Percentiles rank a stretch among this genome's conserved stretches.
These are phyloP conservation scores for Medicago lupulina DNA, from an alignment of 306 rosid genomes.

Conservation along the genomic window DNA sequence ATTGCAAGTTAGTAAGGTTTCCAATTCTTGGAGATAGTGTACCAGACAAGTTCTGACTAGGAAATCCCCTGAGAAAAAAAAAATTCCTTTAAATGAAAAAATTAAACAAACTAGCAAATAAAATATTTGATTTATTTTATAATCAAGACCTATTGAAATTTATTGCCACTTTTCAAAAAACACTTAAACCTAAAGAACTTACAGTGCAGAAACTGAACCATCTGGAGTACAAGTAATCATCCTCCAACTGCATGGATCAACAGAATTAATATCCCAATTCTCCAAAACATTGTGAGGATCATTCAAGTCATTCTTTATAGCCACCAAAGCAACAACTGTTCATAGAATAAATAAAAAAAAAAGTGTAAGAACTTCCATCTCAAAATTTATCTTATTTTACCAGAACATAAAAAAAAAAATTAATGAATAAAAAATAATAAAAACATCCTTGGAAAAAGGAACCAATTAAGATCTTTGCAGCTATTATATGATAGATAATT, in stretches of 20 bases:
- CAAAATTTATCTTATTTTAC: slow-evolving; percentile 13
- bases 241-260: slow-evolving; percentile 99
- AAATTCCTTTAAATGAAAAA: not conserved
- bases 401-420: not conserved
- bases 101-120: slow-evolving; percentile 38
- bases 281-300: slow-evolving; percentile 97
- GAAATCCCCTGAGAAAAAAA: slow-evolving; percentile 73
- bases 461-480: slow-evolving; percentile 27
- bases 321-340: slow-evolving; percentile 91
- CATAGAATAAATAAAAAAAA: slow-evolving; percentile 36
- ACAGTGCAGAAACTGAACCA: slow-evolving; percentile 91
- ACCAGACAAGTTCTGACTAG: slow-evolving; percentile 97
- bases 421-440: not conserved
- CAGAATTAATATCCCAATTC: slow-evolving; percentile 91
- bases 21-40: slow-evolving; percentile 81
- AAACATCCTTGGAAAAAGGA: slow-evolving; percentile 24
- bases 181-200: slow-evolving; percentile 48
- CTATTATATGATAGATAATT: slow-evolving; percentile 21
- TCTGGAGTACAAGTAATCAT: slow-evolving; percentile 93
- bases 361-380: slow-evolving; percentile 30
- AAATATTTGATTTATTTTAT: slow-evolving; percentile 6
- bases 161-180: slow-evolving; percentile 13
- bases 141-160: slow-evolving; percentile 26
- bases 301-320: slow-evolving; percentile 66
- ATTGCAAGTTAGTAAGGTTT: slow-evolving; percentile 83